Evolutionary conservation across 2,329 filamentous ascomycete species (phyloP), one percentile per base, ranked within the genome.

Genomic region (Penicillium sp.): DNA sequence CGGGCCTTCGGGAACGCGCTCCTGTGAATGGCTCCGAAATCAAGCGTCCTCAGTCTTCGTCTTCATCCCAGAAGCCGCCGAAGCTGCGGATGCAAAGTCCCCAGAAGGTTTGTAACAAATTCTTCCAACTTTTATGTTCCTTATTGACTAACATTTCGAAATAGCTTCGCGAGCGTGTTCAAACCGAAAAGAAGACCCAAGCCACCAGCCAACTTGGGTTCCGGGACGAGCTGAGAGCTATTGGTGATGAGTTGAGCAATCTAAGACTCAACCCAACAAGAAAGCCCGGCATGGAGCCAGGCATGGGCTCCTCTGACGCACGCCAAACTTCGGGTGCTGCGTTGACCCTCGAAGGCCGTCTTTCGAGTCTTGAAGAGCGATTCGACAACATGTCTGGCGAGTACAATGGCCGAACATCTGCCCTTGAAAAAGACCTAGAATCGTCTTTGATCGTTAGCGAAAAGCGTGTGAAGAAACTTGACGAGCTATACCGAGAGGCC

Each of bases 401-500:
- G 28, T 78, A 92, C 49, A 83, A 82, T 12, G 81, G 84, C 15
- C 86, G 86, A 53, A 88, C 91, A 54, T 81, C 84, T 8, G 79
- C 83, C 4, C 84, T 96, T 55, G 87, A 90, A 63, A 82, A 81
- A 33, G 92, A 96, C 67, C 81, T 96, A 68, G 88, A 92, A 45
- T 86, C 82, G 22, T 89, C 88, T 1, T 82, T 97, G 15, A 84
- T 87, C 70, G 88, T 92, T 1, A 88, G 87, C 15, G 93, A 97
- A 75, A 85, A 85, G 62, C 93, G 95, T 70, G 89, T 89, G 62
- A 90, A 89, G 70, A 90, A 90, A 44, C 87, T 97, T 57, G 93
- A 97, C 74, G 91, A 96, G 78, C 81, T 97, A 56, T 96, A 96
- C 80, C 91, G 92, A 67, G 92, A 97, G 73, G 87, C 89, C 17